Base-by-base conservation (phyloP, 176 grass and related monocot genomes). In the Aegilops tauschii region DNA sequence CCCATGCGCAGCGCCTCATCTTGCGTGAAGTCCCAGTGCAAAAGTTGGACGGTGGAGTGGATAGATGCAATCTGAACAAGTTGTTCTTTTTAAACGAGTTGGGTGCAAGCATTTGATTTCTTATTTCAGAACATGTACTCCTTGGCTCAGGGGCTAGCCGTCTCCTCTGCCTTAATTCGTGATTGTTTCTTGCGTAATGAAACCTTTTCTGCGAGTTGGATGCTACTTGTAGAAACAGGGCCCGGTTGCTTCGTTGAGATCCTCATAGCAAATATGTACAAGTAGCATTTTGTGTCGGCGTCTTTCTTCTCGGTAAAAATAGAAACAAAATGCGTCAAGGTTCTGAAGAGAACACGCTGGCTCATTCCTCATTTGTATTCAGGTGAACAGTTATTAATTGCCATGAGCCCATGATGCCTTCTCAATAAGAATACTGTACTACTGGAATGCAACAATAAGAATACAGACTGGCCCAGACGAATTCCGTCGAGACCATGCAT, bases 401-500 rank as follows among this genome's bases (percentile, higher is more conserved):
- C 3, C 21, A 49, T 14, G 45, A 47, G 44, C 44, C 42, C 44
- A 73, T 73, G 50, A 42, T 44, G 21, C 20, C 36, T 25, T 69
- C 4, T n/a, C 40, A 30, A 10, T 50, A 8, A 5, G 5, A 52
- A 4, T 75, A 16, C 40, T 28, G 28, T 10, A 44, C 3, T 10
- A 42, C 8, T 52, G 5, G 11, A 73, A 13, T 25, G 37, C 5
- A 73, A 10, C 37, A 4, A 76, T 50, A 52, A 8, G 17, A 52
- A 52, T 50, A 31, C 25, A 54, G 8, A 30, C 5, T 77, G 74
- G 74, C 28, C 73, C 20, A 12, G 28, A 56, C 27, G 28, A 77
- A 77, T 56, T 77, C 47, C 64, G 17, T 67, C n/a, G 31, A 85
- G 69, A 14, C 70, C 64, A 76, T 21, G 69, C 64, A 76, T 21